Percentiles rank a stretch among this genome's conserved stretches.
These are phyloP conservation scores for Pseudopithomyces maydicus DNA, from an alignment of 2,329 filamentous ascomycete species.

Conservation along the genomic window DNA sequence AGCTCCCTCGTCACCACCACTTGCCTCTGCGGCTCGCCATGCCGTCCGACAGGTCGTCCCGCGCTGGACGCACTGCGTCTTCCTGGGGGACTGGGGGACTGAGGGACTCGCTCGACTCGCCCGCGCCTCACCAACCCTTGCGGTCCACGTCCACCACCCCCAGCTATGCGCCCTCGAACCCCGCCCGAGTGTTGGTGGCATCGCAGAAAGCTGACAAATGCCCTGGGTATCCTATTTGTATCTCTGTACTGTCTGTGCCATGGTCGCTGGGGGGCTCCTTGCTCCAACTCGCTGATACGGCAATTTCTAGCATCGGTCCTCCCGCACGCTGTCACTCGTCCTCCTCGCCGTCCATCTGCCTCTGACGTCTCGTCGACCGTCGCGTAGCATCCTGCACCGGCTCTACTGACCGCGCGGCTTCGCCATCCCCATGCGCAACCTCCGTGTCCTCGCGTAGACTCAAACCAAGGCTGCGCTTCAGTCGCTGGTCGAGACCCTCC, in stretches of 20 bases:
- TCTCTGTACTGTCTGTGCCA: background rate
- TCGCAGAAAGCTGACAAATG: slow-evolving; percentile 2
- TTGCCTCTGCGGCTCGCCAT: too few species aligned
- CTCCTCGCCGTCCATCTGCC: slow-evolving; percentile 6
- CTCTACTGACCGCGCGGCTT: background rate
- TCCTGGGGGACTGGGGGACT: too few species aligned
- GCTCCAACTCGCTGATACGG: too few species aligned
- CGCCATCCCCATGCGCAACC: background rate
- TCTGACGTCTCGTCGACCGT: slow-evolving; percentile 7
- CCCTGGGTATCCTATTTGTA: background rate
- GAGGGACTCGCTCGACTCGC: background rate
- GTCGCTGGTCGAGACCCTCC: slow-evolving; percentile 38
- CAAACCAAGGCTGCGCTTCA: slow-evolving; percentile 40
- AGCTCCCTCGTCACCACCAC: background rate
- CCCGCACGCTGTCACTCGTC: background rate
- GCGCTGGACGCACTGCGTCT: too few species aligned
- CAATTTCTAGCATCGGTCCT: background rate
- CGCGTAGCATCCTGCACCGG: background rate
- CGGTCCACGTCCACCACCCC: background rate
- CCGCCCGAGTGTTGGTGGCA: background rate
- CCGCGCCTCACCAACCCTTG: background rate
- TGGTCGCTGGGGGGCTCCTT: background rate
- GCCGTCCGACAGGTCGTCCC: background rate
- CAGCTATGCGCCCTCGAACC: background rate
- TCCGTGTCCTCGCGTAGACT: slow-evolving; percentile 27